Percentiles rank a stretch among this genome's conserved stretches.
Evolutionary conservation across 345 rosid genomes (phyloP).

Genomic region (Citrus trifoliata): DNA sequence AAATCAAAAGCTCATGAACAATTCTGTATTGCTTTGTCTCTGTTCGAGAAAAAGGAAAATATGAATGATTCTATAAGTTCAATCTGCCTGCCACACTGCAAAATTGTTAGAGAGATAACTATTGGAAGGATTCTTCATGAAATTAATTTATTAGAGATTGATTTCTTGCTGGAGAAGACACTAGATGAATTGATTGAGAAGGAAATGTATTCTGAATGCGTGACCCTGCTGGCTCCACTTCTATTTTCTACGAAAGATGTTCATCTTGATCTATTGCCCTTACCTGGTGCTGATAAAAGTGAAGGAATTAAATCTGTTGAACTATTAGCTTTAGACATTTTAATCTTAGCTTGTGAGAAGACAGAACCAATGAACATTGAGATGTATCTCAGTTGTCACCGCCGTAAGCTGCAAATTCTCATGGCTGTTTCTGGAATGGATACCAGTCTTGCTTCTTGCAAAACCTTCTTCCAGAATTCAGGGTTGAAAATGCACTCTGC

Average conservation of each 20-base stretch:
- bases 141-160: slow-evolving; percentile 72
- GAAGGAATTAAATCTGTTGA: slow-evolving; percentile 52
- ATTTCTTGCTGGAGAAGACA: slow-evolving; percentile 66
- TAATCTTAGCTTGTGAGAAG: slow-evolving; percentile 72
- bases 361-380: slow-evolving; percentile 56
- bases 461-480: slow-evolving; percentile 30
- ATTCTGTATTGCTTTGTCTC: slow-evolving; percentile 55
- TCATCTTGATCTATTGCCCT: slow-evolving; percentile 38
- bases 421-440: slow-evolving; percentile 51
- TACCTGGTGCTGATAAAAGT: slow-evolving; percentile 32
- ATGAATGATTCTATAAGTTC: slow-evolving; percentile 30
- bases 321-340: slow-evolving; percentile 65
- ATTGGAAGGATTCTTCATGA: slow-evolving; percentile 61
- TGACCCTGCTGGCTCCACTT: slow-evolving; percentile 72
- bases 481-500: slow-evolving; percentile 28
- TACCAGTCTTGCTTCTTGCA: slow-evolving; percentile 32
- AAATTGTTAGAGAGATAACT: slow-evolving; percentile 56
- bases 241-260: slow-evolving; percentile 51
- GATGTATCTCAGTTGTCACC: slow-evolving; percentile 67
- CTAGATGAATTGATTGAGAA: slow-evolving; percentile 70
- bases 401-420: slow-evolving; percentile 75
- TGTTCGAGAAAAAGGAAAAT: slow-evolving; percentile 47
- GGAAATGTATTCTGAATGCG: slow-evolving; percentile 64
- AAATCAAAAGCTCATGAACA: slow-evolving; percentile 78
- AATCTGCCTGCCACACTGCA: slow-evolving; percentile 66